phyloP scores from a whole-genome alignment of 192 early-diverging fungal species.

The Thamnidium elegans region DNA sequence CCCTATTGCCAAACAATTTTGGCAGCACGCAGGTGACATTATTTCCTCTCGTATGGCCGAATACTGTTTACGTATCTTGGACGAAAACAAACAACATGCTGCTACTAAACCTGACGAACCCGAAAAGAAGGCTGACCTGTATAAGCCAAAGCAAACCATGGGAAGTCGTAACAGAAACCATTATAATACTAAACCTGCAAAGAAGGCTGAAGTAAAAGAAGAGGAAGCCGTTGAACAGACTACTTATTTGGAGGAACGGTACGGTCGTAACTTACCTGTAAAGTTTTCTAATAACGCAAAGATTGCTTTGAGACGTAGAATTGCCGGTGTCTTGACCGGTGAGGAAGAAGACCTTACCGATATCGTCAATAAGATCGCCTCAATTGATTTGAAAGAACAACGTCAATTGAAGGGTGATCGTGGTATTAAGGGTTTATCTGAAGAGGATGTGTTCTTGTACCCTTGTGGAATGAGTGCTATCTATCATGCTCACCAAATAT shows the following conservation, averaged over 20 bases:
- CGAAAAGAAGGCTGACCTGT: conserved; percentile 13
- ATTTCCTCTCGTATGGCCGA: conserved; percentile 86
- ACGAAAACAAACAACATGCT: conserved; percentile 42
- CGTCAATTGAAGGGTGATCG: conserved; percentile 39
- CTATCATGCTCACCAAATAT: conserved; percentile 76
- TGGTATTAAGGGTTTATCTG: conserved; percentile 56
- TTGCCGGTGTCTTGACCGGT: conserved; percentile 71
- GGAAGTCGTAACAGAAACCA: conserved; percentile 5
- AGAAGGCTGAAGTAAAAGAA: conserved; percentile 20
- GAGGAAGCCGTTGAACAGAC: conserved; percentile 52
- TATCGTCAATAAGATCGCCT: conserved; percentile 20
- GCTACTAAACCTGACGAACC: conserved; percentile 7
- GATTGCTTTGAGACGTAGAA: conserved; percentile 68
- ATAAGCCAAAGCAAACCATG: conserved; percentile 17
- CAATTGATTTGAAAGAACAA: conserved; percentile 43
- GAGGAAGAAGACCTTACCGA: conserved; percentile 18
- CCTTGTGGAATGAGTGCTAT: conserved; percentile 94
- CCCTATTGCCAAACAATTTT: conserved; percentile 85
- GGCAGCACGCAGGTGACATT: conserved; percentile 94
- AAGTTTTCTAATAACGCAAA: conserved; percentile 73
- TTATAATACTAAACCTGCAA: conserved; percentile 6
- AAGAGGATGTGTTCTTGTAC: conserved; percentile 85
- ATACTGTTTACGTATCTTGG: conserved; percentile 71
- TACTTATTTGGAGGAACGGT: conserved; percentile 88
- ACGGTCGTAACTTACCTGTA: conserved; percentile 84